A percentile compares a stretch with the other conserved stretches of the same genome.
These are phyloP conservation scores for Endogone sp. DNA, from an alignment of 192 early-diverging fungal species.

Conservation along the genomic window DNA sequence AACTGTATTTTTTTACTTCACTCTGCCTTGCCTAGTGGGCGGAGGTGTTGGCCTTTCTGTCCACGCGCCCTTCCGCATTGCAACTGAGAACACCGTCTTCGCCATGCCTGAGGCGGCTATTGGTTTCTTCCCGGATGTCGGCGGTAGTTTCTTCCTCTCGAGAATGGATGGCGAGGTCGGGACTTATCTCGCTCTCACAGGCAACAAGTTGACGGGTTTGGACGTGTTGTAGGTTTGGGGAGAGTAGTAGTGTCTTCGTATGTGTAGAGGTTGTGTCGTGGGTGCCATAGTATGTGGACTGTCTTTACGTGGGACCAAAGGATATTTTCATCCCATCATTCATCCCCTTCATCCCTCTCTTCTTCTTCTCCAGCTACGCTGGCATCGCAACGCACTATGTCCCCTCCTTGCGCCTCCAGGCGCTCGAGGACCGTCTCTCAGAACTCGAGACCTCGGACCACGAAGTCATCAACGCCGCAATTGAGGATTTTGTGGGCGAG, in stretches of 20 bases:
- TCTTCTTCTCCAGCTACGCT: slow-evolving; percentile 56
- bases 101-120: slow-evolving; percentile 98
- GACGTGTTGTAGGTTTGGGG: slow-evolving; percentile 70
- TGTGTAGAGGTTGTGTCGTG: neutral
- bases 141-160: slow-evolving; percentile 91
- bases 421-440: slow-evolving; percentile 75
- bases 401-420: slow-evolving; percentile 75
- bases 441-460: slow-evolving; percentile 75
- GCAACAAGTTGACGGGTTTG: slow-evolving; percentile 67
- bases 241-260: neutral
- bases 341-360: neutral
- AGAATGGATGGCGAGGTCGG: slow-evolving; percentile 94
- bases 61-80: slow-evolving; percentile 94
- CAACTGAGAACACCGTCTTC: slow-evolving; percentile 92
- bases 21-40: slow-evolving; percentile 78
- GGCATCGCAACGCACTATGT: slow-evolving; percentile 98
- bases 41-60: slow-evolving; percentile 95
- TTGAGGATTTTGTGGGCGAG: slow-evolving; percentile 89
- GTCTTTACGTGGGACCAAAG: neutral
- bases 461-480: slow-evolving; percentile 75
- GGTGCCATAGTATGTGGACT: neutral
- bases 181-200: slow-evolving; percentile 88
- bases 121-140: slow-evolving; percentile 96
- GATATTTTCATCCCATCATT: neutral
- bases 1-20: too few species aligned